Evolutionary conservation across 1,284 basidiomycete genomes (phyloP).

Genomic region (Entoloma clypeatum): DNA sequence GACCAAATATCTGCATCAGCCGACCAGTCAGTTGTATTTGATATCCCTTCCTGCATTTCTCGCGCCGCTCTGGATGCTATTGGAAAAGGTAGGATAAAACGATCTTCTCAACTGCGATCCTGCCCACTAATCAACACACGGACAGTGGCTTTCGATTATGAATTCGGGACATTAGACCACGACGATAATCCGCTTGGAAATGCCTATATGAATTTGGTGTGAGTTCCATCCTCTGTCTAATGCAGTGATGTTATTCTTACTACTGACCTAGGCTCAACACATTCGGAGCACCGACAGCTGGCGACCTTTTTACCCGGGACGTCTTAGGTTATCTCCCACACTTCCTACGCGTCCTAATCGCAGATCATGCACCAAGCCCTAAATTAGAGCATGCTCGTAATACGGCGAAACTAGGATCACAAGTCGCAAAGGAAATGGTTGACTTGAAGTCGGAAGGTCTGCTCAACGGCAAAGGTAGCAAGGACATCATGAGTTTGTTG

Average conservation of each 20-base stretch:
- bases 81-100: conserved; percentile 35
- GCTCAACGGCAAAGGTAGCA: conserved; percentile 22
- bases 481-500: conserved; percentile 29
- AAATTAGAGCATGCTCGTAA: conserved; percentile 34
- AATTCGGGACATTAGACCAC: conserved; percentile 33
- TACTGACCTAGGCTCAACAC: conserved; percentile 21
- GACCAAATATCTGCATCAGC: conserved; percentile 31
- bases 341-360: conserved; percentile 33
- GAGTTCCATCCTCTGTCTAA: conserved; percentile 6
- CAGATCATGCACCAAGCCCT: conserved; percentile 32
- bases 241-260: background rate
- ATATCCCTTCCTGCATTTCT: conserved; percentile 39
- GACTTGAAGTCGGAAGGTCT: conserved; percentile 34
- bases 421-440: conserved; percentile 40
- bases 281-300: conserved; percentile 19
- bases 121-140: background rate
- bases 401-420: conserved; percentile 34
- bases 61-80: conserved; percentile 44
- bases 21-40: conserved; percentile 32
- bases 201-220: conserved; percentile 34
- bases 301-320: conserved; percentile 27
- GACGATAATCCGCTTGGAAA: conserved; percentile 34
- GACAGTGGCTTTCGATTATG: conserved; percentile 37
- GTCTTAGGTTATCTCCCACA: conserved; percentile 24
- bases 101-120: background rate